Base-by-base conservation (phyloP, 176 grass and related monocot genomes). In the Olyra latifolia region DNA sequence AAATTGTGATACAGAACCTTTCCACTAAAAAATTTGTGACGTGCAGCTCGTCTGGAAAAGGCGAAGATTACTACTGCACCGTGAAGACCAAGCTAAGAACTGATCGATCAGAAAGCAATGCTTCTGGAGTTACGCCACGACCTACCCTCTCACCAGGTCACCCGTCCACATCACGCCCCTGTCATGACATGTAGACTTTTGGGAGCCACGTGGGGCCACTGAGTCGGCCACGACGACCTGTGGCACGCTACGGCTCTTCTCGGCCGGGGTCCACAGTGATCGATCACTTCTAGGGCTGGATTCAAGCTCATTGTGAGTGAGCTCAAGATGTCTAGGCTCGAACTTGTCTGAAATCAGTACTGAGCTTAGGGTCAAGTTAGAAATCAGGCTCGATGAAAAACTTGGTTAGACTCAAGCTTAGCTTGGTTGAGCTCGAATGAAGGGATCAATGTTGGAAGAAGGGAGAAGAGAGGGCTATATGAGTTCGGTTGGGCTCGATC, bases 121-220 rank as follows among this genome's bases (percentile, higher is more conserved):
- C 38, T 19, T 86, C 38, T 79, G 46, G 14, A 74, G 14, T 19
- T 24, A 13, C 27, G 6, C 8, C 22, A 5, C 5, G 2, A 15
- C 29, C 35, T 2, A n/a, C 3, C 10, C 16, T 5, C 11, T 14
- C 20, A 22, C 66, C 74, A 72, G 14, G 49, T 83, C 80, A 72
- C 15, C 66, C 27, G 69, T 79, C 75, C 75, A 2, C 38, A 39
- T 73, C 80, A 30, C 1, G 0, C 63, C 19, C 10, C 19, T 44
- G 79, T 64, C 74, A 48, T 16, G 28, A 25, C 74, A 17, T 58
- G 80, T 67, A 52, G 80, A 73, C 83, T 47, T 64, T 14, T 1
- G 11, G 12, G 48, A 25, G 10, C 81, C 38, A 20, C 8, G 54
- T 8, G 17, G 77, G 12, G 1, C 9, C 42, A 50, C 7, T 12